Evolutionary conservation across 176 grass and related monocot genomes (phyloP), one percentile per base, ranked within the genome.

Genomic region (Otatea glauca): DNA sequence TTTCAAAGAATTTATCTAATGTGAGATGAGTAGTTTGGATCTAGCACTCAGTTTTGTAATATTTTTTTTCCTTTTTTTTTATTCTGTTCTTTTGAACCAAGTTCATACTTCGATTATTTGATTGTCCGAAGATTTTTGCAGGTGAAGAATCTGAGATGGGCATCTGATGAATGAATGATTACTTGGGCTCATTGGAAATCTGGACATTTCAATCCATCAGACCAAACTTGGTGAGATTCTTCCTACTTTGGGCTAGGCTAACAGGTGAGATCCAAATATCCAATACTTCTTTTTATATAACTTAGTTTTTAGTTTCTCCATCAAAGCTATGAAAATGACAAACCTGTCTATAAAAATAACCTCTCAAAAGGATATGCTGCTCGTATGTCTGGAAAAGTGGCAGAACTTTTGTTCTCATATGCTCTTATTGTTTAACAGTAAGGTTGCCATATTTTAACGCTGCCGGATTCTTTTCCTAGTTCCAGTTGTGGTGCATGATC

Each of bases 311-410:
- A 84, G 71, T 48, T 79, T 68, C 65, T 35, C 76, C 47, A 50
- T 74, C 25, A 37, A 64, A 74, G 67, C 55, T 86, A 71, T 15
- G 34, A 80, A 23, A 74, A 63, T 27, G 18, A 66, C 73, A 64
- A 66, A 56, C 50, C 32, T 79, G n/a, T 48, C 51, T 74, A 16
- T 79, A 70, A 63, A 78, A 89, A 75, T 86, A 78, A 86, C 51
- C 43, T 70, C 49, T 56, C 39, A 49, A 76, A 70, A 48, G 62
- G 51, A 60, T 39, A 59, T 76, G 48, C 63, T 27, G 69, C 86
- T 70, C 20, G n/a, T 37, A 56, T 60, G 9, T 29, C 6, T 68
- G 53, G 78, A 10, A 44, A 68, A 59, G 39, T 74, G 8, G 6
- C 35, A 47, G 37, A 68, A 47, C 27, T 35, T 76, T 58, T 56